phyloP scores from a whole-genome alignment of 208 protist species.

The Acanthamoeba castellanii region DNA sequence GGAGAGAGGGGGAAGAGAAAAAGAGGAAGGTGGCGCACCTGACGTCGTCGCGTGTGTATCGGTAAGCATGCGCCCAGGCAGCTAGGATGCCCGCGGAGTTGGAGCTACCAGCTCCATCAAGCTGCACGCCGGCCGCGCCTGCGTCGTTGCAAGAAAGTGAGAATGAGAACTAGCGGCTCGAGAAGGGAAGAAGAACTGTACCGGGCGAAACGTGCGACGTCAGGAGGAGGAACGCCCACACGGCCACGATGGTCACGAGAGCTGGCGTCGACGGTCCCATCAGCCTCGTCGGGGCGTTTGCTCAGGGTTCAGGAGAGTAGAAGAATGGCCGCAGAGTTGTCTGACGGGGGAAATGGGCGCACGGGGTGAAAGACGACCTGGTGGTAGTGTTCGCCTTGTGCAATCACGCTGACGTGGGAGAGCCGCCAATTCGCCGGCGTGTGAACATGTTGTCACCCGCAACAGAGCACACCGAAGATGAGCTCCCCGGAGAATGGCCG shows the following conservation, averaged over 20 bases:
- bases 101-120: neutral
- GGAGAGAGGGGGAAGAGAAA: neutral
- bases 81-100: neutral
- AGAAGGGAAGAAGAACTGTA: neutral
- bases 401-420: too few relatives aligned
- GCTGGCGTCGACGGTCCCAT: too few relatives aligned
- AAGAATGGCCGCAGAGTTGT: too few relatives aligned
- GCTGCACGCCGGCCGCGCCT: neutral
- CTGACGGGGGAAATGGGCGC: too few relatives aligned
- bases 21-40: neutral
- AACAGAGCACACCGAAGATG: too few relatives aligned
- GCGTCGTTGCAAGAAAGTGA: neutral
- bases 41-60: constrained; percentile 12
- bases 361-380: too few relatives aligned
- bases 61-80: neutral
- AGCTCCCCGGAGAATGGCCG: too few relatives aligned
- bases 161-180: neutral
- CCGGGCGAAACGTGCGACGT: neutral
- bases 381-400: too few relatives aligned
- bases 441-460: too few relatives aligned
- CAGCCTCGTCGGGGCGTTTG: too few relatives aligned
- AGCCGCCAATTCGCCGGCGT: too few relatives aligned
- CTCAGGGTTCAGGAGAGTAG: too few relatives aligned
- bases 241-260: neutral
- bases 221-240: neutral